Evolutionary conservation across 1,284 basidiomycete species (phyloP).

Genomic region (Ganoderma sinense): DNA sequence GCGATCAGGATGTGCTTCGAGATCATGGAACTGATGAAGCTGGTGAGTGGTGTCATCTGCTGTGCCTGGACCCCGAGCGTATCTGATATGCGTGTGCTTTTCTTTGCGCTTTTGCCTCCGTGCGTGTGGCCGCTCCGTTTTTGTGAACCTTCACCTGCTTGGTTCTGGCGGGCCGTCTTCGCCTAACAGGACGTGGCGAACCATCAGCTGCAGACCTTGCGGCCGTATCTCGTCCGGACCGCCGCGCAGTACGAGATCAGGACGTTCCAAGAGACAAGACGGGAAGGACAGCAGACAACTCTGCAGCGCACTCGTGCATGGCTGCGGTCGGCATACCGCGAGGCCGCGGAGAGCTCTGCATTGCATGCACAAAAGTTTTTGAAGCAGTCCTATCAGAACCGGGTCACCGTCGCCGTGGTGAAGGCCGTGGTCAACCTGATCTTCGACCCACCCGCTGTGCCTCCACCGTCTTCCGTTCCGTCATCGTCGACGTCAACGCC

Average conservation of each 20-base stretch:
- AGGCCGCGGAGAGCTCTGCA: conserved; percentile 38
- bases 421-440: conserved; percentile 38
- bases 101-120: conserved; percentile 11
- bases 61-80: conserved; percentile 13
- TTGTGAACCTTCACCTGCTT: conserved; percentile 1
- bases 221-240: conserved; percentile 84
- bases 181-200: conserved; percentile 87
- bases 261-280: conserved; percentile 72
- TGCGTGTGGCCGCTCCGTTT: background rate
- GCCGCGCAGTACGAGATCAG: conserved; percentile 85
- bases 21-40: conserved; percentile 94
- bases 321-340: conserved; percentile 56
- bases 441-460: conserved; percentile 36
- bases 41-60: conserved; percentile 61
- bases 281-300: conserved; percentile 49
- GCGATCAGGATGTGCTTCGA: conserved; percentile 90
- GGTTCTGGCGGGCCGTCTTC: background rate
- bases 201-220: conserved; percentile 89
- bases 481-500: conserved; percentile 56
- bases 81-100: conserved; percentile 12
- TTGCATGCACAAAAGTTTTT: conserved; percentile 34
- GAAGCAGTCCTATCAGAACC: conserved; percentile 35
- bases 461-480: conserved; percentile 55
- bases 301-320: conserved; percentile 69
- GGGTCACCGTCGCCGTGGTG: conserved; percentile 39